These are phyloP conservation scores for Perkinsus chesapeaki DNA, from an alignment of 169 alveolate genomes.

Conservation along the genomic window DNA sequence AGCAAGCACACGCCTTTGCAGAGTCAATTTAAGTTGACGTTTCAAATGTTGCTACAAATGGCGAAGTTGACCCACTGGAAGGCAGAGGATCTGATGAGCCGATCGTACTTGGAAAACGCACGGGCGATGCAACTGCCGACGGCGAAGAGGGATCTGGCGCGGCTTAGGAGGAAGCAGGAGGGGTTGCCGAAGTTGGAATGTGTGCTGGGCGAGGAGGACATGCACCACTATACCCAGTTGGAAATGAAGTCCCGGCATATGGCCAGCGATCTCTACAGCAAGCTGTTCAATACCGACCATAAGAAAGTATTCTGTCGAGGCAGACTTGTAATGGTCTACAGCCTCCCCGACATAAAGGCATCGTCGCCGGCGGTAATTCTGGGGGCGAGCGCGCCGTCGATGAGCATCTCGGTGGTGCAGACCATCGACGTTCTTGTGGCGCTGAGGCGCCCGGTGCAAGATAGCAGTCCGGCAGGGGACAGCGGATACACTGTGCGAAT, in stretches of 20 bases:
- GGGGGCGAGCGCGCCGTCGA: background rate
- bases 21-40: conserved; percentile 79
- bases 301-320: conserved; percentile 34
- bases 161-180: conserved; percentile 34
- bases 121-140: conserved; percentile 56
- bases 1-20: conserved; percentile 65
- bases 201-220: conserved; percentile 23
- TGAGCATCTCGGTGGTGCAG: background rate
- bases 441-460: background rate
- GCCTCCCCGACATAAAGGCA: background rate
- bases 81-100: conserved; percentile 67
- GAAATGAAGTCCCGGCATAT: conserved; percentile 27
- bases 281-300: conserved; percentile 20
- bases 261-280: conserved; percentile 28
- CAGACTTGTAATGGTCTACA: background rate
- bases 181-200: conserved; percentile 35
- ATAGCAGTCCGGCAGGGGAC: background rate
- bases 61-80: conserved; percentile 60
- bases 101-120: conserved; percentile 65
- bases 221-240: conserved; percentile 30
- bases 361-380: background rate
- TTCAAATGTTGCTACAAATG: conserved; percentile 63
- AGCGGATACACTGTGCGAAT: background rate
- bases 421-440: background rate
- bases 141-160: conserved; percentile 41